Evolutionary conservation across 2,329 filamentous ascomycete species (phyloP).

Genomic region (Pyricularia sp.): DNA sequence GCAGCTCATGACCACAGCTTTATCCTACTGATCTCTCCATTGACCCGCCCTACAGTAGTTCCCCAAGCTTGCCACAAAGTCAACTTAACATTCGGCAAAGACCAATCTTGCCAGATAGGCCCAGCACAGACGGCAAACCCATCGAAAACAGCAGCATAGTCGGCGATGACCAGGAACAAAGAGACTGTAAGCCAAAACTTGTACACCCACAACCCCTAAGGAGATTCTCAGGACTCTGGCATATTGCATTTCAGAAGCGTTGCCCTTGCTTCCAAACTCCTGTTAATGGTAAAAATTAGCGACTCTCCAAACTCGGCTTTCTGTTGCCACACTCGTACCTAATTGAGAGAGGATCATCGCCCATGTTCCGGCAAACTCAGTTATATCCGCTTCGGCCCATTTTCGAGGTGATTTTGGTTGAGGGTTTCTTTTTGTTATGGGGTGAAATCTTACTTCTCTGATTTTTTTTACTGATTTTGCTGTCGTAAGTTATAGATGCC

Average conservation of each 20-base stretch:
- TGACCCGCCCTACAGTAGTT: neutral
- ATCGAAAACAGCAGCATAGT: neutral
- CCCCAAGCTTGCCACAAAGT: neutral
- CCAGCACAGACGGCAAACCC: neutral
- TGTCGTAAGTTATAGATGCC: neutral
- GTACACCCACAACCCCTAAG: neutral
- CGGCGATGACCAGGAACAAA: neutral
- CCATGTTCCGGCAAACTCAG: neutral
- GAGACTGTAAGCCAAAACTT: neutral
- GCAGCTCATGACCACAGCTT: neutral
- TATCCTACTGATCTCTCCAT: neutral
- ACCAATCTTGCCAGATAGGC: neutral
- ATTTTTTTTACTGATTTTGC: neutral
- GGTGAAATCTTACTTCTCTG: neutral
- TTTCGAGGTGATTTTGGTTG: neutral
- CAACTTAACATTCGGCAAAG: neutral
- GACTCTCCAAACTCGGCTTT: neutral
- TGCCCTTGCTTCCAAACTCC: neutral
- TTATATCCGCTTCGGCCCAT: neutral
- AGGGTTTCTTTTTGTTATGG: neutral
- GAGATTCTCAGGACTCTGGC: neutral
- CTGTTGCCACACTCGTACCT: neutral
- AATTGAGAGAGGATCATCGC: neutral
- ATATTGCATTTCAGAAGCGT: neutral
- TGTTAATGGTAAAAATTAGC: neutral